A percentile compares a stretch with the other conserved stretches of the same genome.
Evolutionary conservation across 2,329 filamentous ascomycete genomes (phyloP).

Genomic region (Didymella lethalis): DNA sequence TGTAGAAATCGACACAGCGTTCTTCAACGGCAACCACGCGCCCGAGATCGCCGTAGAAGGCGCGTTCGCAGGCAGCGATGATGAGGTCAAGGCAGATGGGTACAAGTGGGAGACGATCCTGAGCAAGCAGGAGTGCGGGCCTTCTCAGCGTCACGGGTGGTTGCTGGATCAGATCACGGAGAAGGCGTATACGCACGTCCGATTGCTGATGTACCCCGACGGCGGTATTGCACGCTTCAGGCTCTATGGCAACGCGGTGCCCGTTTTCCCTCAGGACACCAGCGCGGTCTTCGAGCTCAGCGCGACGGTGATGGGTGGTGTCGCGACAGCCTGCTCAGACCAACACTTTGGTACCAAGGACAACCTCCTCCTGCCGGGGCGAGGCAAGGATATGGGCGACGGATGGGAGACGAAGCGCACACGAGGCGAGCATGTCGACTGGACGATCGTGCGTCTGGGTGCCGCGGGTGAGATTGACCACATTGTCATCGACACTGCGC

Average conservation of each 20-base stretch:
- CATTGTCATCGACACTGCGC: slow-evolving; percentile 79
- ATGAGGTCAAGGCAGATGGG: slow-evolving; percentile 61
- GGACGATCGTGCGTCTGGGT: slow-evolving; percentile 79
- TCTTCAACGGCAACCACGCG: slow-evolving; percentile 84
- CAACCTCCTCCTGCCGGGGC: slow-evolving; percentile 79
- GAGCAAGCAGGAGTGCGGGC: slow-evolving; percentile 73
- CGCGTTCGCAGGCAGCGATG: slow-evolving; percentile 65
- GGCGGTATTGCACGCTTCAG: slow-evolving; percentile 83
- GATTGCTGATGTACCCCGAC: slow-evolving; percentile 85
- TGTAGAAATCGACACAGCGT: slow-evolving; percentile 81
- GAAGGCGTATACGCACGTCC: slow-evolving; percentile 79
- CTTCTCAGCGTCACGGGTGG: slow-evolving; percentile 77
- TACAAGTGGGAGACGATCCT: slow-evolving; percentile 75
- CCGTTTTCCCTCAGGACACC: slow-evolving; percentile 74
- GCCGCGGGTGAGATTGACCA: slow-evolving; percentile 69
- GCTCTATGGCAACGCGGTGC: slow-evolving; percentile 77
- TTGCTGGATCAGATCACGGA: slow-evolving; percentile 63
- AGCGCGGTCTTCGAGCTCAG: slow-evolving; percentile 76
- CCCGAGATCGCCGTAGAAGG: slow-evolving; percentile 81
- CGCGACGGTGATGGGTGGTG: slow-evolving; percentile 78
- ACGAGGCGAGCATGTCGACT: slow-evolving; percentile 77
- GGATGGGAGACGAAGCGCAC: slow-evolving; percentile 87
- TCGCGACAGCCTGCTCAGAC: slow-evolving; percentile 78
- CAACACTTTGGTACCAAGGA: slow-evolving; percentile 85
- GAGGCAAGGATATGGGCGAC: slow-evolving; percentile 85